phyloP scores from a whole-genome alignment of 208 protist species.

The Leishmania guyanensis region DNA sequence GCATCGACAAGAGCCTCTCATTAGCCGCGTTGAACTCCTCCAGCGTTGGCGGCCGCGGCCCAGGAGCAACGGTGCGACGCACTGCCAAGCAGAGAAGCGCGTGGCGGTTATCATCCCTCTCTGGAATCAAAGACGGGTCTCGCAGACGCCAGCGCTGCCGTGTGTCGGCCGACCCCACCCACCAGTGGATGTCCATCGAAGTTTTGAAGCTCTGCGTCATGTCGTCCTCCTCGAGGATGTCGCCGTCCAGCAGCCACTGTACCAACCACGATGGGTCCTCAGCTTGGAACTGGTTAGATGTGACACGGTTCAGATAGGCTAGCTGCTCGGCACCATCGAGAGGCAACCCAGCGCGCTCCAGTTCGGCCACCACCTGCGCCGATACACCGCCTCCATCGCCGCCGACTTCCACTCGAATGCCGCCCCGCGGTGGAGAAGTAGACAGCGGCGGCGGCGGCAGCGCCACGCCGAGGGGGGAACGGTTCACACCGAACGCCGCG shows the following conservation, averaged over 20 bases:
- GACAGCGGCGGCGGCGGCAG: not conserved
- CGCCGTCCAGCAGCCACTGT: conserved; percentile 40
- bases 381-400: not conserved
- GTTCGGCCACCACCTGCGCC: not conserved
- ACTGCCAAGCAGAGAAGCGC: conserved; percentile 19
- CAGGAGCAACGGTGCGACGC: conserved; percentile 16
- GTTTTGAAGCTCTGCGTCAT: conserved; percentile 38
- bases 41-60: conserved; percentile 5
- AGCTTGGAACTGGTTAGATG: conserved; percentile 28
- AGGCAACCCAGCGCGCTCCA: conserved; percentile 8
- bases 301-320: conserved; percentile 22
- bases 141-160: conserved; percentile 72
- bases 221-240: conserved; percentile 35
- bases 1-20: conserved; percentile 4
- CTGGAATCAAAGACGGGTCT: conserved; percentile 53
- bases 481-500: not conserved
- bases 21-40: conserved; percentile 24
- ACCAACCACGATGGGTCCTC: conserved; percentile 32
- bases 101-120: conserved; percentile 67
- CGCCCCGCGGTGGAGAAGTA: not conserved
- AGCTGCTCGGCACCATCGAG: conserved; percentile 24
- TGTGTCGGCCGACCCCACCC: conserved; percentile 54
- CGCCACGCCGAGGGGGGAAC: not conserved
- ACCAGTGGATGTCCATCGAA: conserved; percentile 71
- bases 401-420: not conserved